Conservation (phyloP, 1,139 yeast genomes). For the Petasospora fabianii region DNA sequence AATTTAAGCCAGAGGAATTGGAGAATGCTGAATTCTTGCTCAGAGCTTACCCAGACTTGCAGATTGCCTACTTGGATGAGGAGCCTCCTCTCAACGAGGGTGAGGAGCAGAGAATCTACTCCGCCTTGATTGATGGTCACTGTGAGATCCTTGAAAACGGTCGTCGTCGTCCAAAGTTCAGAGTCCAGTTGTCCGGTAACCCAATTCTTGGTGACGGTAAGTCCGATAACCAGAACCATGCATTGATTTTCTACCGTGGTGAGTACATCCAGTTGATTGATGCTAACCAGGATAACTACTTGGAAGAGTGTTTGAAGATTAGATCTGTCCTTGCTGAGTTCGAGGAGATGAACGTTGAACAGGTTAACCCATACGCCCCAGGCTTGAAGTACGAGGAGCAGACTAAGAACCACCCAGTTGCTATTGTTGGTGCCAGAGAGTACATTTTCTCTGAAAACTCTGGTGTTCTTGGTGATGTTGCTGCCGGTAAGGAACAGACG, state of each 20-base stretch:
- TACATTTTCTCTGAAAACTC: conserved; percentile 98
- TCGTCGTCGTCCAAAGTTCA: conserved; percentile 96
- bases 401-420: conserved; percentile 71
- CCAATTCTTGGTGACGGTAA: conserved; percentile 99
- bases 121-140: conserved; percentile 97
- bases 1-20: conserved; percentile 95
- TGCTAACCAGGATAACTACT: conserved; percentile 97
- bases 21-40: conserved; percentile 97
- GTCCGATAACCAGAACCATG: conserved; percentile 98
- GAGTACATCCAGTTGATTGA: conserved; percentile 96
- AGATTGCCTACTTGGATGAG: conserved; percentile 97
- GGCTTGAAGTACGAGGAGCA: conserved; percentile 45
- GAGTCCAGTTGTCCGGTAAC: conserved; percentile 97
- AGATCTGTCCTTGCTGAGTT: conserved; percentile 97
- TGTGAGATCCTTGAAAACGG: conserved; percentile 97
- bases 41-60: conserved; percentile 98
- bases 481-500: conserved; percentile 99
- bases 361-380: conserved; percentile 73
- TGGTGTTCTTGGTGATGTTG: conserved; percentile 98
- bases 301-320: conserved; percentile 97
- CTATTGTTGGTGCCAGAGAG: conserved; percentile 98
- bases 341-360: conserved; percentile 90
- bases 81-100: conserved; percentile 87
- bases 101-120: conserved; percentile 95
- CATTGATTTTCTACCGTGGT: conserved; percentile 96